Conservation (phyloP, 768 basidiomycete genomes). For the Boletus pseudo-olivaceus region DNA sequence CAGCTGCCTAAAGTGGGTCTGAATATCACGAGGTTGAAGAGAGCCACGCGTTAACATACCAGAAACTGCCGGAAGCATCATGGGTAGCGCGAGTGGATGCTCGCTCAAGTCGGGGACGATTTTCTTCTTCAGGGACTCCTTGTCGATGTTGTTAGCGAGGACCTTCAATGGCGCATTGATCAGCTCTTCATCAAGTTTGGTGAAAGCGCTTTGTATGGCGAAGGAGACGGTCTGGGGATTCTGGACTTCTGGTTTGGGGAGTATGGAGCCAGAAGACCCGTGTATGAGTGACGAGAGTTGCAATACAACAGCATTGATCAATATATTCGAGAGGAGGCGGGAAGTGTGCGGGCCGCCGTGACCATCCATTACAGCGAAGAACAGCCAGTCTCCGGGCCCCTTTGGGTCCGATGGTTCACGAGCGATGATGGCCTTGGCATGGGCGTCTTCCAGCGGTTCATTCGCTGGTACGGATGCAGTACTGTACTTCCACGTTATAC, state of each 20-base stretch:
- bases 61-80: conserved; percentile 82
- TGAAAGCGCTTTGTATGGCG: conserved; percentile 76
- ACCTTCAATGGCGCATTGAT: conserved; percentile 72
- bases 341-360: conserved; percentile 86
- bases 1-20: conserved; percentile 64
- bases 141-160: conserved; percentile 55
- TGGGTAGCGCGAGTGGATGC: conserved; percentile 64
- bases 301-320: conserved; percentile 80
- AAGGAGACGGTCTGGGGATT: conserved; percentile 53
- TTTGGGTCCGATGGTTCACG: conserved; percentile 59
- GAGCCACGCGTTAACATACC: conserved; percentile 36
- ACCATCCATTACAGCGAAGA: conserved; percentile 90
- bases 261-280: conserved; percentile 29
- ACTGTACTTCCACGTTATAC: conserved; percentile 68
- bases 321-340: conserved; percentile 71
- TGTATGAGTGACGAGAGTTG: conserved; percentile 60
- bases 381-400: conserved; percentile 67
- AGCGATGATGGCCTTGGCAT: conserved; percentile 64
- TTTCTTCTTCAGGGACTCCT: conserved; percentile 48
- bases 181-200: conserved; percentile 81
- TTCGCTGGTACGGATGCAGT: conserved; percentile 84
- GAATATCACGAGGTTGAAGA: conserved; percentile 7
- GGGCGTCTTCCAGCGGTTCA: conserved; percentile 88
- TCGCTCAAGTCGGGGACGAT: conserved; percentile 62
- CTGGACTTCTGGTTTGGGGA: conserved; percentile 37